phyloP scores from a whole-genome alignment of 495 filamentous ascomycete species.

The Hypoxylon rickii region DNA sequence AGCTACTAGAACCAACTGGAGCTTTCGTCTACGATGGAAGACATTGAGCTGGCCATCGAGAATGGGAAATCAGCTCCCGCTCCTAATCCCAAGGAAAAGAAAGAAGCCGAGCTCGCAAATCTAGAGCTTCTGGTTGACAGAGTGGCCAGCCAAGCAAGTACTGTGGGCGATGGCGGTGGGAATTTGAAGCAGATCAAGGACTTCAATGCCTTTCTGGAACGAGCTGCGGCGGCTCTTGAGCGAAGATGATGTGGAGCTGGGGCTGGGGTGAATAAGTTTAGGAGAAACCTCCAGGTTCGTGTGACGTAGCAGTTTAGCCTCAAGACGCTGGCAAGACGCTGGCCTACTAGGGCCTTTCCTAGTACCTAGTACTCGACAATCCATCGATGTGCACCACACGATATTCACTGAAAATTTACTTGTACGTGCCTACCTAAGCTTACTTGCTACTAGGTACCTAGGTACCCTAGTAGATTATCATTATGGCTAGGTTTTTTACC shows the following conservation, averaged over 20 bases:
- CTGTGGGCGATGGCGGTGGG: slow-evolving; percentile 50
- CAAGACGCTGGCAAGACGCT: too few species aligned
- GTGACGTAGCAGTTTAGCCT: too few species aligned
- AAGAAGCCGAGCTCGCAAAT: slow-evolving; percentile 47
- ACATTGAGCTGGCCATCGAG: slow-evolving; percentile 59
- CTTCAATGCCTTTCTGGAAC: slow-evolving; percentile 61
- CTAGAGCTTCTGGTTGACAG: slow-evolving; percentile 55
- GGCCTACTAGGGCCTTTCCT: too few species aligned
- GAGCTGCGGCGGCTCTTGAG: slow-evolving; percentile 55
- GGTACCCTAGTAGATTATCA: too few species aligned
- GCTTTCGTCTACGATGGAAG: slow-evolving; percentile 57
- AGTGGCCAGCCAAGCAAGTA: slow-evolving; percentile 51
- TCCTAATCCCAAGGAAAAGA: slow-evolving; percentile 43
- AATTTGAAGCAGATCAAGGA: slow-evolving; percentile 57
- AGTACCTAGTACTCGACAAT: too few species aligned
- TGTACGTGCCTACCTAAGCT: too few species aligned
- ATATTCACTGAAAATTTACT: too few species aligned
- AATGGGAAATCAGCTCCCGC: slow-evolving; percentile 48
- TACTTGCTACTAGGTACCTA: too few species aligned
- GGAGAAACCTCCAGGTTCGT: too few species aligned
- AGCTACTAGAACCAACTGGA: slow-evolving; percentile 47
- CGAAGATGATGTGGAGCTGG: slow-evolving; percentile 29
- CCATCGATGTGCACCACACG: too few species aligned
- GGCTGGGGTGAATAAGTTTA: background rate
- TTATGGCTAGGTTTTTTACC: too few species aligned